Percentiles rank a stretch among this genome's conserved stretches.
Conservation (phyloP, 176 grass and related monocot genomes). For the Areca catechu region DNA sequence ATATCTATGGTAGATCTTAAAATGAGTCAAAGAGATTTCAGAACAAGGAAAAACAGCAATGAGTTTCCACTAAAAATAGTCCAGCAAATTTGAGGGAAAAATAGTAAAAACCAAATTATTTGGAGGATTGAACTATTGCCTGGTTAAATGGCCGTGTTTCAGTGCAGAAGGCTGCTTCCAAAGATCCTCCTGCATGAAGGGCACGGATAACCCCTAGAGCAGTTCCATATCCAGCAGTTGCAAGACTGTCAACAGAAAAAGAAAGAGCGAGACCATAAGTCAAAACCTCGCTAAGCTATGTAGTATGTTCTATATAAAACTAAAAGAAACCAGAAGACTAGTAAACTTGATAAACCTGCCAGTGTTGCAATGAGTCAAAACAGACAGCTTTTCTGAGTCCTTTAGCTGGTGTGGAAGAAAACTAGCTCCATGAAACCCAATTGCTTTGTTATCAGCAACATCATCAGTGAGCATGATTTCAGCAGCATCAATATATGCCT, state of each 20-base stretch:
- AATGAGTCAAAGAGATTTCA: no score
- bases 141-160: constrained; percentile 98
- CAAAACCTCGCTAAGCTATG: constrained; percentile 1
- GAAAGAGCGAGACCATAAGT: neutral
- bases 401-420: constrained; percentile 48
- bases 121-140: constrained; percentile 20
- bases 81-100: no score
- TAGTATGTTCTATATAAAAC: neutral
- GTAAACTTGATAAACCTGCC: constrained; percentile 44
- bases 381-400: constrained; percentile 36
- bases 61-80: neutral
- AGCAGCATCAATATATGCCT: constrained; percentile 75
- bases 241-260: constrained; percentile 43
- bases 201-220: constrained; percentile 82
- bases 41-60: no score
- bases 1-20: no score
- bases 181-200: constrained; percentile 49
- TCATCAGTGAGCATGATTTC: constrained; percentile 85
- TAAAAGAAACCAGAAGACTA: neutral
- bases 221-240: constrained; percentile 97
- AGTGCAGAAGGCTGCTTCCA: constrained; percentile 85
- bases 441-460: constrained; percentile 89
- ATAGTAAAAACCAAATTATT: no score
- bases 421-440: constrained; percentile 65
- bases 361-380: constrained; percentile 95